phyloP scores from a whole-genome alignment of 1,284 basidiomycete genomes.

The Fomitopsis schrenkii region DNA sequence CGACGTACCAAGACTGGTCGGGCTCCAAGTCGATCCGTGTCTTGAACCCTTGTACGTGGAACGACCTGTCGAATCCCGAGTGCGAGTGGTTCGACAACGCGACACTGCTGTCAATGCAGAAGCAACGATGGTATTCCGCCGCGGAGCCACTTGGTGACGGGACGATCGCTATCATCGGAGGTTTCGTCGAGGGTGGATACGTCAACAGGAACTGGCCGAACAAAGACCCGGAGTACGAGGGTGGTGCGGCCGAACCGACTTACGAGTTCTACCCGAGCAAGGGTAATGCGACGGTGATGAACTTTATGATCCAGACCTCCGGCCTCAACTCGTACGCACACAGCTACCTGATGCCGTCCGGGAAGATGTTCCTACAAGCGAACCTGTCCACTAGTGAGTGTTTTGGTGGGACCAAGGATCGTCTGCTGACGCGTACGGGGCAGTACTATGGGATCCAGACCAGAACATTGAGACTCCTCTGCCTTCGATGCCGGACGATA shows the following conservation, averaged over 20 bases:
- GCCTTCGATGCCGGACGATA: slow-evolving; percentile 59
- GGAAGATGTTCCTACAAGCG: slow-evolving; percentile 82
- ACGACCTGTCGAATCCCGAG: slow-evolving; percentile 41
- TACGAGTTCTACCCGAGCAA: slow-evolving; percentile 83
- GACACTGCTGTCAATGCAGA: slow-evolving; percentile 66
- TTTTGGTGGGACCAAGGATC: slow-evolving; percentile 11
- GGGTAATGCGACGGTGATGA: slow-evolving; percentile 55
- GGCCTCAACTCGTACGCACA: slow-evolving; percentile 90
- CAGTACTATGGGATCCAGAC: slow-evolving; percentile 62
- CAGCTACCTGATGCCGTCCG: slow-evolving; percentile 82
- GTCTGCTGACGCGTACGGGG: slow-evolving; percentile 1
- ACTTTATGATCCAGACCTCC: slow-evolving; percentile 79
- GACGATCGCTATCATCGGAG: slow-evolving; percentile 70
- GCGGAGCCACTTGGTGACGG: slow-evolving; percentile 75
- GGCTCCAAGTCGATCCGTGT: slow-evolving; percentile 68
- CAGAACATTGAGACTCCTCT: slow-evolving; percentile 59
- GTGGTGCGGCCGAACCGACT: slow-evolving; percentile 64
- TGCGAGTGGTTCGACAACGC: slow-evolving; percentile 84
- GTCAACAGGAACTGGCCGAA: slow-evolving; percentile 83
- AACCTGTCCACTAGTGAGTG: slow-evolving; percentile 72
- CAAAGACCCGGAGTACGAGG: slow-evolving; percentile 57
- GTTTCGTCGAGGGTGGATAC: slow-evolving; percentile 83
- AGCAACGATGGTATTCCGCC: slow-evolving; percentile 84
- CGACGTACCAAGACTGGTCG: slow-evolving; percentile 61
- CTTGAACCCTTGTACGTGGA: slow-evolving; percentile 67